Conservation (phyloP, 805 yeast species). For the Kodamaea restingae region DNA sequence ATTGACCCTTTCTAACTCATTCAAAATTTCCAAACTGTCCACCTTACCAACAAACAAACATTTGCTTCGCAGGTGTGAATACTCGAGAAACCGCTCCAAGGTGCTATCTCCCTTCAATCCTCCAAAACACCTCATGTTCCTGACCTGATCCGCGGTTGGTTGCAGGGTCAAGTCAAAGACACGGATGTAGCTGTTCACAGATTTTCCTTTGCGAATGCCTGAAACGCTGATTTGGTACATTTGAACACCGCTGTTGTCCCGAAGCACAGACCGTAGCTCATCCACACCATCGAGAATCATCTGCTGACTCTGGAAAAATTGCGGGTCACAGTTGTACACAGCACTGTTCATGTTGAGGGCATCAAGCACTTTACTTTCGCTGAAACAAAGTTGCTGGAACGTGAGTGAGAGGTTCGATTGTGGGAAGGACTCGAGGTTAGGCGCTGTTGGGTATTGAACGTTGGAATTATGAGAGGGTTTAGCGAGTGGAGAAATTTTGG, state of each 20-base stretch:
- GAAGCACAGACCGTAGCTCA: conserved; percentile 4
- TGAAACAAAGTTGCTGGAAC: conserved; percentile 4
- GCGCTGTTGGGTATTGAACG: too few species aligned
- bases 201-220: conserved; percentile 8
- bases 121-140: conserved; percentile 3
- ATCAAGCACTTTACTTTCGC: background rate
- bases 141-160: conserved; percentile 6
- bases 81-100: conserved; percentile 4
- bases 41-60: conserved; percentile 26
- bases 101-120: too few species aligned
- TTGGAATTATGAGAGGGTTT: too few species aligned
- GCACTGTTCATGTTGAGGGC: conserved; percentile 1
- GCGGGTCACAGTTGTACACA: conserved; percentile 1
- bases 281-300: conserved; percentile 14
- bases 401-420: conserved; percentile 2
- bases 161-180: conserved; percentile 13
- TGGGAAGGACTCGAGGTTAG: too few species aligned
- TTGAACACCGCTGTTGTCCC: conserved; percentile 1
- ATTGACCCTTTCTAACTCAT: conserved; percentile 13
- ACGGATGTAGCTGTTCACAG: conserved; percentile 12
- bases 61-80: conserved; percentile 26
- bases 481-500: too few species aligned
- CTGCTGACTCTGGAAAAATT: conserved; percentile 15
- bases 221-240: conserved; percentile 13
- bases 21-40: conserved; percentile 11